Percentiles rank a stretch among this genome's conserved stretches.
Evolutionary conservation across 495 filamentous ascomycete genomes (phyloP).

Genomic region (Monascus purpureus): DNA sequence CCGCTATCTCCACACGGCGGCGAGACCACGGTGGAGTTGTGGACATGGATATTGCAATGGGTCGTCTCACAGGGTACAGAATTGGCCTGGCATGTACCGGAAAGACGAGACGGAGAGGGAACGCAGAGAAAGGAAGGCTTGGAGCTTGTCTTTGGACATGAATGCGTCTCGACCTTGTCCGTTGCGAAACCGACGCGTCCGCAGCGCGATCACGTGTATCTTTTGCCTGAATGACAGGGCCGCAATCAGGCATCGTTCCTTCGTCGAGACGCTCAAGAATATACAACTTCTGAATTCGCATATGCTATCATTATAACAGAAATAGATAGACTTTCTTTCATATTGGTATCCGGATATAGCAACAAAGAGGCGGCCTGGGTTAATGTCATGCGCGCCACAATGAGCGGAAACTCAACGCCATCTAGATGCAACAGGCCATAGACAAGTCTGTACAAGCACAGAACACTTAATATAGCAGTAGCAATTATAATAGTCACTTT

Average conservation of each 20-base stretch:
- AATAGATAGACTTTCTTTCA: not conserved
- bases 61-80: no score
- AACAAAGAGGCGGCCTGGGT: not conserved
- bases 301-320: not conserved
- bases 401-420: not conserved
- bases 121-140: no score
- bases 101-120: no score
- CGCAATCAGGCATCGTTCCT: not conserved
- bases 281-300: no score
- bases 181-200: no score
- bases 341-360: not conserved
- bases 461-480: no score
- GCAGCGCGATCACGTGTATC: slow-evolving; percentile 1
- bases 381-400: not conserved
- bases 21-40: no score
- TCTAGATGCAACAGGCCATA: not conserved
- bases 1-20: no score
- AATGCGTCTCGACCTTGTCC: no score
- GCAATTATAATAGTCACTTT: slow-evolving; percentile 25
- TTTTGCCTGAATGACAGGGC: not conserved
- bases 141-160: no score
- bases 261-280: not conserved
- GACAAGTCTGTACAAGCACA: not conserved
- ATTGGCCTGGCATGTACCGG: no score
- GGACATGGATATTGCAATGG: no score